Base-by-base conservation (phyloP, 768 basidiomycete genomes). In the Tremella fuciformis region DNA sequence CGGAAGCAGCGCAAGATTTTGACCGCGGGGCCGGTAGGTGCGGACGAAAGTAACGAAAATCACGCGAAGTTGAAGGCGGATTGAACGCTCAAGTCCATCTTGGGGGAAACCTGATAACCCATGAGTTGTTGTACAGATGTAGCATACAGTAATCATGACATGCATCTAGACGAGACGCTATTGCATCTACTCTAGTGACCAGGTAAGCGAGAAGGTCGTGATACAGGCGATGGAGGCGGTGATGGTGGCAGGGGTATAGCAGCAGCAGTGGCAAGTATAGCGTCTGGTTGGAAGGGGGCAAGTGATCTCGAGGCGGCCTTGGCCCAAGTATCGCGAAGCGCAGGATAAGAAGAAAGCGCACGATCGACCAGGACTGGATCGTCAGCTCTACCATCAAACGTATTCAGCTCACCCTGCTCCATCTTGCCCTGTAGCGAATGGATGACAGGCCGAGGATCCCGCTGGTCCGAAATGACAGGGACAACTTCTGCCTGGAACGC, bases 221-320 rank as follows among this genome's bases (percentile, higher is more conserved):
- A 40, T 9, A 26, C 11, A 22, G 57, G 57, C 1, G 57, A 51
- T 44, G 57, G 44, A 25, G 57, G 57, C 13, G 57, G 57, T 18
- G 57, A 71, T 37, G 57, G 63, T 2, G 71, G 71, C 19, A 73
- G 47, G 9, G 71, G 68, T 19, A 70, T 64, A 8, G 44, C 13
- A 7, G 52, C 48, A 16, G 71, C 71, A 21, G 58, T 3, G 24
- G 56, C 50, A 2, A 66, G 44, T 3, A 61, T 46, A 3, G n/a
- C n/a, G n/a, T 44, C 13, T 18, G 44, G 0, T 53, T 34, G 0
- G 29, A n/a, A 16, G 19, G 25, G 38, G 19, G 22, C 11, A 8
- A 16, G 46, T 22, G 8, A 37, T 19, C 53, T 38, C 13, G 38
- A 1, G 3, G 62, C 1, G 9, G 69, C 66, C 13, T 48, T 40